These are phyloP conservation scores for Pseudotsuga menziesii DNA, from an alignment of 75 land plant species.

Conservation along the genomic window DNA sequence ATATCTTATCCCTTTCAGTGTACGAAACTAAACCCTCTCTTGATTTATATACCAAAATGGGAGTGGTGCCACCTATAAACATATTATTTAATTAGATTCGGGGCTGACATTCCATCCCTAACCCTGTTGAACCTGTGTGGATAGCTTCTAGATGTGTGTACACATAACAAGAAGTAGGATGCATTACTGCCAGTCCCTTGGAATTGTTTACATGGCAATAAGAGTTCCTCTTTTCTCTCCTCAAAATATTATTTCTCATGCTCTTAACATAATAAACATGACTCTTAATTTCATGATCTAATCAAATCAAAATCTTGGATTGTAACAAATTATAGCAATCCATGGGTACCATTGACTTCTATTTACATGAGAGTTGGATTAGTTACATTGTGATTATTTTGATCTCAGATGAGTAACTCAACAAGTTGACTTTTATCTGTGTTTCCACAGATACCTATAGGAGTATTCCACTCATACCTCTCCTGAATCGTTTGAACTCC, in stretches of 20 bases:
- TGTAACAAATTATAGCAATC: background rate
- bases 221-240: too few relatives aligned
- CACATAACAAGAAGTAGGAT: too few relatives aligned
- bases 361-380: background rate
- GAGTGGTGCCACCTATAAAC: too few relatives aligned
- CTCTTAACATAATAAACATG: background rate
- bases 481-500: conserved; percentile 27
- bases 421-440: background rate
- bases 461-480: conserved; percentile 25
- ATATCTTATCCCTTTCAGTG: too few relatives aligned
- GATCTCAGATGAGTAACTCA: background rate
- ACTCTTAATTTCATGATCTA: background rate
- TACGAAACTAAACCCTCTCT: too few relatives aligned
- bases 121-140: too few relatives aligned
- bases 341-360: background rate
- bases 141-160: too few relatives aligned
- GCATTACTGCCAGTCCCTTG: too few relatives aligned
- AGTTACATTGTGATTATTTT: background rate
- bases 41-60: too few relatives aligned
- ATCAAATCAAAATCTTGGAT: background rate
- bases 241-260: background rate
- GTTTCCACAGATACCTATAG: conserved; percentile 23
- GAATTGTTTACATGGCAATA: too few relatives aligned
- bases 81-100: too few relatives aligned
- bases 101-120: too few relatives aligned